phyloP scores from a whole-genome alignment of 2,329 filamentous ascomycete genomes.

The Colletotrichum tropicicola region DNA sequence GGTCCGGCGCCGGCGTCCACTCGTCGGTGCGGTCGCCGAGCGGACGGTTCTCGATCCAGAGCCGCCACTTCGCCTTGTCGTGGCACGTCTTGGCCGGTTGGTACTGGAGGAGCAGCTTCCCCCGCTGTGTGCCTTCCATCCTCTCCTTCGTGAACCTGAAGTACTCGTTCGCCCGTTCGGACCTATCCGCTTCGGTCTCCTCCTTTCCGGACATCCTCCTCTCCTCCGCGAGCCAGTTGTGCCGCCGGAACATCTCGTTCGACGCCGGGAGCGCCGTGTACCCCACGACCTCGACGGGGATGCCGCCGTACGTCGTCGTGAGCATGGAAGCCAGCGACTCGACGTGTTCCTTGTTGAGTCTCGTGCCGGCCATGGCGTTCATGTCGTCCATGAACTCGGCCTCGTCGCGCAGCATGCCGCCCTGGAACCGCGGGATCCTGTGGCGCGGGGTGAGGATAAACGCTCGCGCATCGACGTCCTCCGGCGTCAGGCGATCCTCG shows the following conservation, averaged over 20 bases:
- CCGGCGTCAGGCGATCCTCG: background rate
- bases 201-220: no score
- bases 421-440: background rate
- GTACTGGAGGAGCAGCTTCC: constrained; percentile 20
- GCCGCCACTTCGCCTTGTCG: background rate
- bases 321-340: background rate
- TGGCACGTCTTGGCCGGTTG: constrained; percentile 7
- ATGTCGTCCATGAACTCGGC: background rate
- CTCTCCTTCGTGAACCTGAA: background rate
- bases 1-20: no score
- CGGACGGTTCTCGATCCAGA: constrained; percentile 32
- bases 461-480: background rate
- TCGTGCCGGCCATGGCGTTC: background rate
- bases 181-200: background rate
- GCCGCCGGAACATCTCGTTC: background rate
- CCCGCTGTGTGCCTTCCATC: background rate
- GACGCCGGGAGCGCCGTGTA: background rate
- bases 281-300: background rate
- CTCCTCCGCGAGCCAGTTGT: no score
- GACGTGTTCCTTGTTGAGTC: background rate
- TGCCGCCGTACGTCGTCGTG: background rate
- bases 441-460: background rate
- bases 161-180: background rate
- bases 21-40: no score
- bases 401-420: background rate